These are phyloP conservation scores for Fusarium neocosmosporiellum DNA, from an alignment of 2,329 filamentous ascomycete genomes.

Conservation along the genomic window DNA sequence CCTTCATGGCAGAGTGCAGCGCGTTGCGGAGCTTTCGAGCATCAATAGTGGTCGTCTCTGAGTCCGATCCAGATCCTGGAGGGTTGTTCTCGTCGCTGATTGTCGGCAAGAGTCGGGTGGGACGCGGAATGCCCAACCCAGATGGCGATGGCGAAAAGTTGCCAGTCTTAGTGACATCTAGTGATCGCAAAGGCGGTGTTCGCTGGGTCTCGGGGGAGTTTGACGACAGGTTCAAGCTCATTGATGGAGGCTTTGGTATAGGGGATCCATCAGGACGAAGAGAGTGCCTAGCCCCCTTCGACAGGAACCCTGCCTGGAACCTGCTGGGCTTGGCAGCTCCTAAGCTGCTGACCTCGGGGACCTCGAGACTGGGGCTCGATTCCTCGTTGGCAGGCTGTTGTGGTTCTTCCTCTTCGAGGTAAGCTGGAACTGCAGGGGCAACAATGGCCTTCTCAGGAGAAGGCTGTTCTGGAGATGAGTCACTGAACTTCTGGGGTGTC, in stretches of 20 bases:
- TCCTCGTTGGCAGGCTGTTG: conserved; percentile 53
- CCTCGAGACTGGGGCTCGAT: conserved; percentile 69
- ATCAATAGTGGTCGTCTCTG: conserved; percentile 63
- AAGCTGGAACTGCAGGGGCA: conserved; percentile 42
- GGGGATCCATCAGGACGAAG: conserved; percentile 68
- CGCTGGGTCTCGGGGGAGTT: conserved; percentile 45
- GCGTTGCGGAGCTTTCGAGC: conserved; percentile 66
- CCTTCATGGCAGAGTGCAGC: conserved; percentile 63
- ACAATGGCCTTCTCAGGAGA: conserved; percentile 47
- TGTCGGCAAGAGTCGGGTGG: conserved; percentile 50
- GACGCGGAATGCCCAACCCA: conserved; percentile 45
- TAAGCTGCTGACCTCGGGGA: conserved; percentile 54
- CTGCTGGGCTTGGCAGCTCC: conserved; percentile 70
- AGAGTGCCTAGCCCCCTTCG: conserved; percentile 61
- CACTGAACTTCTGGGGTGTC: conserved; percentile 77
- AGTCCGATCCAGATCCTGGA: conserved; percentile 60
- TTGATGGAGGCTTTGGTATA: conserved; percentile 63
- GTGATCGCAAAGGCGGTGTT: conserved; percentile 59
- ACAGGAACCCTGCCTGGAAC: conserved; percentile 90
- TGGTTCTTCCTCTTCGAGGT: conserved; percentile 32
- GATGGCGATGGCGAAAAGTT: conserved; percentile 60
- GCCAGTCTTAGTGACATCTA: conserved; percentile 63
- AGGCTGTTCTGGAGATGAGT: conserved; percentile 63
- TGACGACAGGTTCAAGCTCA: conserved; percentile 69
- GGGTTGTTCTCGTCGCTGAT: conserved; percentile 65